These are phyloP conservation scores for Tricholoma sp. DNA, from an alignment of 768 basidiomycete species.

Conservation along the genomic window DNA sequence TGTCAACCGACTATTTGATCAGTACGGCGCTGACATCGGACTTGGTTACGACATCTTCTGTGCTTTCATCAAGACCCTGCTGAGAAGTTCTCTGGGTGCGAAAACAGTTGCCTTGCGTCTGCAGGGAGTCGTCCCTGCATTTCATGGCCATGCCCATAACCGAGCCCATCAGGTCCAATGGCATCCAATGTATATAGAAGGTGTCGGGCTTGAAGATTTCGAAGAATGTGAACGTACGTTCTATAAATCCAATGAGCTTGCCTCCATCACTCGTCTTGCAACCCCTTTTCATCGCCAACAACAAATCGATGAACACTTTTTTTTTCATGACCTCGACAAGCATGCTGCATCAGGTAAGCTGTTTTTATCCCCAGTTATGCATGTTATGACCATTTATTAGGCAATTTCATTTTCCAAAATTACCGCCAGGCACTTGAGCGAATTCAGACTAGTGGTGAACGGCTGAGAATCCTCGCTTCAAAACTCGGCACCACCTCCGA, in stretches of 20 bases:
- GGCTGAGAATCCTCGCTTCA: conserved; percentile 9
- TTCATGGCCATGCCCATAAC: conserved; percentile 27
- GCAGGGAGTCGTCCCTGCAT: conserved; percentile 14
- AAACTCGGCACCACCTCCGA: conserved; percentile 9
- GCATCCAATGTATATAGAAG: conserved; percentile 17
- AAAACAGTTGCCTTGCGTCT: conserved; percentile 2
- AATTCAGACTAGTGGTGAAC: conserved; percentile 12
- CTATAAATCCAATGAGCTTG: conserved; percentile 22
- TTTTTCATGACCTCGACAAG: conserved; percentile 30
- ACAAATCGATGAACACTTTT: conserved; percentile 27
- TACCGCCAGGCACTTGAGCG: conserved; percentile 25
- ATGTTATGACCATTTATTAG: conserved; percentile 12
- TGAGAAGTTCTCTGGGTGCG: conserved; percentile 15
- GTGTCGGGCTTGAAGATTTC: conserved; percentile 24
- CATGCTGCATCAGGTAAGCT: conserved; percentile 11
- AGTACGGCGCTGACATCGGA: conserved; percentile 14
- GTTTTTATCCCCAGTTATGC: background rate
- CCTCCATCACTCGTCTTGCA: conserved; percentile 13
- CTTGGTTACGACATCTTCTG: conserved; percentile 28
- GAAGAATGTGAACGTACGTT: conserved; percentile 25
- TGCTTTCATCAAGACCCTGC: conserved; percentile 18
- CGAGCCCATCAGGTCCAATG: conserved; percentile 18
- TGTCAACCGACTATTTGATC: conserved; percentile 15
- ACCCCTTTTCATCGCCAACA: conserved; percentile 21
- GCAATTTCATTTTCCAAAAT: conserved; percentile 22